Evolutionary conservation across 2,329 filamentous ascomycete genomes (phyloP).

Genomic region (Fusarium irregulare): DNA sequence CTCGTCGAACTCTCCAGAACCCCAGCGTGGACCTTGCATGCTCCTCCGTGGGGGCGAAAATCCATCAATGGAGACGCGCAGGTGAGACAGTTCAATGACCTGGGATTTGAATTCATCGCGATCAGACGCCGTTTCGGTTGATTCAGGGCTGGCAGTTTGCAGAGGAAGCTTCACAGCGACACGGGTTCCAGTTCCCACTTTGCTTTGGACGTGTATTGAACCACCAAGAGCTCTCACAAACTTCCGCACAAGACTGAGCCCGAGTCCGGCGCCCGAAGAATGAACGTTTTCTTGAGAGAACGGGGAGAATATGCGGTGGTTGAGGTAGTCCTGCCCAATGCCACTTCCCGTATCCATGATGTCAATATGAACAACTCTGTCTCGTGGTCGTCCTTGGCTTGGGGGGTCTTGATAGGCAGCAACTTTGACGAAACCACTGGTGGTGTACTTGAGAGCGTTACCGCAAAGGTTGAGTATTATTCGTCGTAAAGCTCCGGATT

Average conservation of each 20-base stretch:
- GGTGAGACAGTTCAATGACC: constrained; percentile 45
- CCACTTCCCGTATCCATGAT: constrained; percentile 74
- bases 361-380: constrained; percentile 51
- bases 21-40: background rate
- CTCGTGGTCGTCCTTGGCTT: background rate
- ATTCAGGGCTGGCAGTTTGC: background rate
- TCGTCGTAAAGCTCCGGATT: constrained; percentile 63
- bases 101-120: constrained; percentile 47
- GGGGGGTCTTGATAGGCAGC: constrained; percentile 38
- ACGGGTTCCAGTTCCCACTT: constrained; percentile 52
- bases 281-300: constrained; percentile 73
- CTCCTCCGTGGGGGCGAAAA: background rate
- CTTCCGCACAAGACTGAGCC: constrained; percentile 71
- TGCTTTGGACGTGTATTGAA: constrained; percentile 65
- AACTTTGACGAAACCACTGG: constrained; percentile 49
- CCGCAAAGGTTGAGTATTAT: constrained; percentile 73
- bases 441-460: constrained; percentile 72
- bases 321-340: constrained; percentile 71
- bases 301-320: constrained; percentile 69
- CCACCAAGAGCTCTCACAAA: constrained; percentile 71
- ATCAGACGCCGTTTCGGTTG: background rate
- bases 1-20: constrained; percentile 8
- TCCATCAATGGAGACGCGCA: constrained; percentile 42
- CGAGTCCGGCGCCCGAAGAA: constrained; percentile 70
- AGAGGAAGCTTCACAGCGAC: constrained; percentile 51